Evolutionary conservation across 352 stramenopile genomes (phyloP).

Genomic region (Pythium sukuiense): DNA sequence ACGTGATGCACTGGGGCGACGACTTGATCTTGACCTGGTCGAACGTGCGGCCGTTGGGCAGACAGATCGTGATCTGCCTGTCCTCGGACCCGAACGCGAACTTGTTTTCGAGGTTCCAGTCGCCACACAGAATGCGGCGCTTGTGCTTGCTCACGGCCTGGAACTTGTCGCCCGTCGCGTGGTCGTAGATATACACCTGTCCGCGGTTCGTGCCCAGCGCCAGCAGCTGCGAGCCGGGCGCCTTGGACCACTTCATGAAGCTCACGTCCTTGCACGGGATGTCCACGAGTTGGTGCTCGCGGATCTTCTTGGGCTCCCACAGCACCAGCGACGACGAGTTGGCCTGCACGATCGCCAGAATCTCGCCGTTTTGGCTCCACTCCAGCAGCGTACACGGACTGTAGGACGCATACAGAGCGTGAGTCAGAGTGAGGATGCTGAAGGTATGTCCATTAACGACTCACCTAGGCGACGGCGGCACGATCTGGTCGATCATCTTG

Average conservation of each 20-base stretch:
- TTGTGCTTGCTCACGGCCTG: slow-evolving; percentile 78
- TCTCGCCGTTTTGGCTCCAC: slow-evolving; percentile 66
- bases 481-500: slow-evolving; percentile 79
- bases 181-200: slow-evolving; percentile 81
- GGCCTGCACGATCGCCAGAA: slow-evolving; percentile 74
- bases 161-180: slow-evolving; percentile 46
- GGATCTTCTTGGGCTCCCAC: slow-evolving; percentile 63
- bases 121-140: slow-evolving; percentile 70
- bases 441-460: no score
- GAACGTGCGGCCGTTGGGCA: slow-evolving; percentile 57
- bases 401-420: neutral
- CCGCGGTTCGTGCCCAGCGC: slow-evolving; percentile 72
- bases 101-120: slow-evolving; percentile 81
- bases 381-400: slow-evolving; percentile 74
- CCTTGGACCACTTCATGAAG: slow-evolving; percentile 82
- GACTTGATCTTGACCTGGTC: slow-evolving; percentile 82
- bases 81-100: slow-evolving; percentile 83
- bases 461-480: slow-evolving; percentile 71
- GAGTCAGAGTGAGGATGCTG: neutral
- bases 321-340: slow-evolving; percentile 72
- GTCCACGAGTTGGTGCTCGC: slow-evolving; percentile 67
- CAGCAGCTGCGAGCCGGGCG: slow-evolving; percentile 54
- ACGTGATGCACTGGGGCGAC: slow-evolving; percentile 69
- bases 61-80: slow-evolving; percentile 75
- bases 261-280: slow-evolving; percentile 71